Percentiles rank a stretch among this genome's conserved stretches.
Evolutionary conservation across 2,329 filamentous ascomycete species (phyloP).

Genomic region (Thelonectria blattea): DNA sequence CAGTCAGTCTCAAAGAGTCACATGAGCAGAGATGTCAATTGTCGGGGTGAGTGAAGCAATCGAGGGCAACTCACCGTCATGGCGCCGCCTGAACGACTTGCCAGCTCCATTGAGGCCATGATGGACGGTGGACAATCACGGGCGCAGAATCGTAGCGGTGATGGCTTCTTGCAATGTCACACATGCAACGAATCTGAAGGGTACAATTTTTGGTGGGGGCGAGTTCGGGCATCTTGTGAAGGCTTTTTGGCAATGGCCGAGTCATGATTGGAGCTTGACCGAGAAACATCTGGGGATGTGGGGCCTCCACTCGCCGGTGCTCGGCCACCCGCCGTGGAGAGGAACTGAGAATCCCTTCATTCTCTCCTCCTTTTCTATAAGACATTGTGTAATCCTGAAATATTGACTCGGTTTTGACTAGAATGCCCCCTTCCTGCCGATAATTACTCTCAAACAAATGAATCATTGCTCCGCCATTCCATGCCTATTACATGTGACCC

Average conservation of each 20-base stretch:
- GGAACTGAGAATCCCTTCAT: background rate
- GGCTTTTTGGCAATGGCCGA: constrained; percentile 44
- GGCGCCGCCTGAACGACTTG: constrained; percentile 54
- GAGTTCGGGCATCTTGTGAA: constrained; percentile 34
- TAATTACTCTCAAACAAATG: background rate
- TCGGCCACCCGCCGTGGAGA: constrained; percentile 9
- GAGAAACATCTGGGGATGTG: constrained; percentile 36
- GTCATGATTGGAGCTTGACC: constrained; percentile 43
- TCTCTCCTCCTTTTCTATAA: background rate
- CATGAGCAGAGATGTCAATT: background rate
- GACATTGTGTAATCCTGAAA: background rate
- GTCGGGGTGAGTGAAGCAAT: background rate
- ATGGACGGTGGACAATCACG: constrained; percentile 29
- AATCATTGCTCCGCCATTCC: background rate
- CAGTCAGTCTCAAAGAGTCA: background rate
- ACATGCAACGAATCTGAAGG: constrained; percentile 4
- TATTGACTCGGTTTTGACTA: constrained; percentile 1
- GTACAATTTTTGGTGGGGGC: constrained; percentile 33
- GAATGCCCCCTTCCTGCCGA: background rate
- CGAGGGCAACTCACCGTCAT: constrained; percentile 49
- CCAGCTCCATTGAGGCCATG: constrained; percentile 60
- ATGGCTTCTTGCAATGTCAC: constrained; percentile 21
- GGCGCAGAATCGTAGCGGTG: constrained; percentile 16
- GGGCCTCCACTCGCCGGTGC: constrained; percentile 25
- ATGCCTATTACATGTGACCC: background rate